Conservation (phyloP, 2,329 filamentous ascomycete species). For the Epichloe elymi region DNA sequence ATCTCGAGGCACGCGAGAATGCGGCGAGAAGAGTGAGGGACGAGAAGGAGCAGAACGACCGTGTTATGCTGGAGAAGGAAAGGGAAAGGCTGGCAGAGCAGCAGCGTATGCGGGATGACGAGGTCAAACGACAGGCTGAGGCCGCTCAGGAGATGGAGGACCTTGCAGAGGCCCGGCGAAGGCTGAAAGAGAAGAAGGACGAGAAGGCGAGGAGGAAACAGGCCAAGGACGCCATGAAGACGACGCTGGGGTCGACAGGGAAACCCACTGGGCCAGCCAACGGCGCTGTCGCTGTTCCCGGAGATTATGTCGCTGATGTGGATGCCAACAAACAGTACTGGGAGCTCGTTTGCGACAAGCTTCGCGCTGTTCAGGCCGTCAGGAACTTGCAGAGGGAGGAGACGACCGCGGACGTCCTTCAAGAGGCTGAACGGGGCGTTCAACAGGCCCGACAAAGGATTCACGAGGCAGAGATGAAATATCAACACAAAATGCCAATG, state of each 20-base stretch:
- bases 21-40: conserved; percentile 48
- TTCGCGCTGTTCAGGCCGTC: conserved; percentile 25
- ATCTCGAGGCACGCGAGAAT: conserved; percentile 67
- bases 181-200: conserved; percentile 27
- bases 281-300: conserved; percentile 22
- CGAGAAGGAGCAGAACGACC: conserved; percentile 24
- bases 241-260: conserved; percentile 8
- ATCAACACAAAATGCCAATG: conserved; percentile 16
- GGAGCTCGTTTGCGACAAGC: conserved; percentile 28
- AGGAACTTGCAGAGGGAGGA: conserved; percentile 18
- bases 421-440: conserved; percentile 17
- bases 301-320: conserved; percentile 20
- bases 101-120: conserved; percentile 25
- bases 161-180: conserved; percentile 22
- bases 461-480: conserved; percentile 24
- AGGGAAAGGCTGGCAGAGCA: conserved; percentile 23
- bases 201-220: conserved; percentile 25
- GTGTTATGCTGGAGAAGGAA: conserved; percentile 24
- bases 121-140: conserved; percentile 20
- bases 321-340: conserved; percentile 22
- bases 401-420: conserved; percentile 13
- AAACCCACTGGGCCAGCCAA: conserved; percentile 17
- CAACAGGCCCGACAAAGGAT: conserved; percentile 20
- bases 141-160: conserved; percentile 27
- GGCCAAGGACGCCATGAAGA: conserved; percentile 22